phyloP scores from a whole-genome alignment of 768 basidiomycete genomes.

The Dentipellis fragilis region DNA sequence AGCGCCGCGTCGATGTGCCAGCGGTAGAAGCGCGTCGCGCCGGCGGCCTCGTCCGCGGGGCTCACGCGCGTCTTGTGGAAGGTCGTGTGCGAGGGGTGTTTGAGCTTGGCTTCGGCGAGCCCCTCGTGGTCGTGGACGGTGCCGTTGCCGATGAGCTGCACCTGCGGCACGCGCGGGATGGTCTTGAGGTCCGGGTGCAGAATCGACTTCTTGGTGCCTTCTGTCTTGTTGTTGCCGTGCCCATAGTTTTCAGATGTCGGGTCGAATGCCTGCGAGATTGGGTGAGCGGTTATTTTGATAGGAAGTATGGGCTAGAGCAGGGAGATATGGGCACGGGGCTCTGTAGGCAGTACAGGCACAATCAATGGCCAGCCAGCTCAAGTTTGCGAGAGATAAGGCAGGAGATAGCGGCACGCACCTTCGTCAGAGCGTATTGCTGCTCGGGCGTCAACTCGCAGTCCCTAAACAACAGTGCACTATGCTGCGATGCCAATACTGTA shows the following conservation, averaged over 20 bases:
- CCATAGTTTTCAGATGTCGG: conserved; percentile 57
- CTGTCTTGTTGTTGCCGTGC: conserved; percentile 84
- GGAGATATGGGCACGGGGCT: too few species aligned
- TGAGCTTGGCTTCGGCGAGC: conserved; percentile 58
- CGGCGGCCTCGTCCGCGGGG: conserved; percentile 58
- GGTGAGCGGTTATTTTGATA: not conserved
- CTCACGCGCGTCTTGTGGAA: conserved; percentile 75
- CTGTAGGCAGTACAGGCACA: not conserved
- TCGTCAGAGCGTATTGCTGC: conserved; percentile 78
- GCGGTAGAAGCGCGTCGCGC: conserved; percentile 72
- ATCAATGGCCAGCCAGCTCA: not conserved
- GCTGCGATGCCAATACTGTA: conserved; percentile 28
- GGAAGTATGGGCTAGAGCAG: not conserved
- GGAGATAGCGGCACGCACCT: conserved; percentile 34
- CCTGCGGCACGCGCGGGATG: conserved; percentile 77
- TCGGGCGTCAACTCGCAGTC: conserved; percentile 61
- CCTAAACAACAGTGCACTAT: conserved; percentile 68
- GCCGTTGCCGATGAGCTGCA: conserved; percentile 87
- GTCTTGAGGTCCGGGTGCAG: conserved; percentile 84
- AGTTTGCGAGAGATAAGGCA: not conserved
- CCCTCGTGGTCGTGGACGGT: conserved; percentile 70
- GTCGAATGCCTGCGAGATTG: conserved; percentile 61
- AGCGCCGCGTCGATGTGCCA: conserved; percentile 90
- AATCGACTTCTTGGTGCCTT: conserved; percentile 63
- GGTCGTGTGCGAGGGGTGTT: conserved; percentile 73